phyloP scores from a whole-genome alignment of 2,329 filamentous ascomycete genomes.

The Trichoderma cornu-damae region DNA sequence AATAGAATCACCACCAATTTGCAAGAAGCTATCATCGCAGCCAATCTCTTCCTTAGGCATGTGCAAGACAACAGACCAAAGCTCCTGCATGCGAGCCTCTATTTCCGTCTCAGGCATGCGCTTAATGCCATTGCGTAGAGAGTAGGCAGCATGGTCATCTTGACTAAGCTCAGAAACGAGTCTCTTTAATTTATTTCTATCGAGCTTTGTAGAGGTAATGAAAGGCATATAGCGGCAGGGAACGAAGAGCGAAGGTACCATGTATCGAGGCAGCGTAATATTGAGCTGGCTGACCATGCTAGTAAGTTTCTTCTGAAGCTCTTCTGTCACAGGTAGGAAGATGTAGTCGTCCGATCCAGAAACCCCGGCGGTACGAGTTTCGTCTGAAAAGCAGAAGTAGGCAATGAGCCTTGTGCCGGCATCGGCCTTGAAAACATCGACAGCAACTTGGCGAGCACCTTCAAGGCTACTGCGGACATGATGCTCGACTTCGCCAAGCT shows the following conservation, averaged over 20 bases:
- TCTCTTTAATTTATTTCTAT: slow-evolving; percentile 14
- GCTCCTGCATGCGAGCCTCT: slow-evolving; percentile 18
- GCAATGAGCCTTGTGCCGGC: not conserved
- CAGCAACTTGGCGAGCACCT: slow-evolving; percentile 10
- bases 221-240: slow-evolving; percentile 21
- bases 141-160: slow-evolving; percentile 7
- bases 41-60: slow-evolving; percentile 27
- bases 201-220: slow-evolving; percentile 19
- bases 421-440: slow-evolving; percentile 6
- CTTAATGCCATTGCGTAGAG: not conserved
- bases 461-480: slow-evolving; percentile 3
- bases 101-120: slow-evolving; percentile 19
- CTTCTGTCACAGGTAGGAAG: slow-evolving; percentile 17
- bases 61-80: slow-evolving; percentile 32
- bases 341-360: slow-evolving; percentile 1
- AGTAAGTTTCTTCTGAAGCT: slow-evolving; percentile 15
- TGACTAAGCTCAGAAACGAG: not conserved
- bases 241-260: slow-evolving; percentile 23
- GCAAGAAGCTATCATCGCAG: slow-evolving; percentile 20
- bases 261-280: slow-evolving; percentile 18
- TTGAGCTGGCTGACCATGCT: slow-evolving; percentile 5
- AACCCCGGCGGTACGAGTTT: not conserved
- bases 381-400: slow-evolving; percentile 10
- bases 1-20: slow-evolving; percentile 40
- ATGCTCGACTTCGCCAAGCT: slow-evolving; percentile 32